These are phyloP conservation scores for Oryza australiensis DNA, from an alignment of 176 grass and related monocot genomes.

Conservation along the genomic window DNA sequence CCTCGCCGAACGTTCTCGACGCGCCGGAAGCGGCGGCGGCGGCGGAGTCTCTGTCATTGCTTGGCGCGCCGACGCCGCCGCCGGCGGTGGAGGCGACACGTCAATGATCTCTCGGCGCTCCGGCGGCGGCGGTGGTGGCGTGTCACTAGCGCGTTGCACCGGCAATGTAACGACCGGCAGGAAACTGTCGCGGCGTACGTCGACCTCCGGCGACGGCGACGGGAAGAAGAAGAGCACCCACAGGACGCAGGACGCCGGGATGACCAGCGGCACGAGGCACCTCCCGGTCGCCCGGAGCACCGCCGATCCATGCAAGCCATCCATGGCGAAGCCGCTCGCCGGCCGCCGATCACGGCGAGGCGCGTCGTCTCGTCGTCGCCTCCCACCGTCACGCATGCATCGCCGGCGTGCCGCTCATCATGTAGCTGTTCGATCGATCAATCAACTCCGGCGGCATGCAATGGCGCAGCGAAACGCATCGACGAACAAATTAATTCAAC, in stretches of 20 bases:
- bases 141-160: neutral
- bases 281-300: constrained; percentile 16
- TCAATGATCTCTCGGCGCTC: neutral
- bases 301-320: constrained; percentile 4
- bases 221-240: constrained; percentile 37
- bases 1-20: neutral
- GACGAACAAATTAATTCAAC: too few species aligned
- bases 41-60: neutral
- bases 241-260: constrained; percentile 39
- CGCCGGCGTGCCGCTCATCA: neutral
- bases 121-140: neutral
- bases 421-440: neutral
- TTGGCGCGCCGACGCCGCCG: neutral
- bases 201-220: constrained; percentile 3
- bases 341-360: neutral
- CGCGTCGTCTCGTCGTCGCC: neutral
- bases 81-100: neutral
- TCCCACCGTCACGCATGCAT: neutral
- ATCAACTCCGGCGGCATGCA: neutral
- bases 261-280: constrained; percentile 25
- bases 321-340: constrained; percentile 21
- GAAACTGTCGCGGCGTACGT: neutral
- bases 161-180: neutral
- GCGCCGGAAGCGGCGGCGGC: neutral
- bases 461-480: too few species aligned